These are phyloP conservation scores for Solanum sitiens DNA, from an alignment of 257 asterid species.

Conservation along the genomic window DNA sequence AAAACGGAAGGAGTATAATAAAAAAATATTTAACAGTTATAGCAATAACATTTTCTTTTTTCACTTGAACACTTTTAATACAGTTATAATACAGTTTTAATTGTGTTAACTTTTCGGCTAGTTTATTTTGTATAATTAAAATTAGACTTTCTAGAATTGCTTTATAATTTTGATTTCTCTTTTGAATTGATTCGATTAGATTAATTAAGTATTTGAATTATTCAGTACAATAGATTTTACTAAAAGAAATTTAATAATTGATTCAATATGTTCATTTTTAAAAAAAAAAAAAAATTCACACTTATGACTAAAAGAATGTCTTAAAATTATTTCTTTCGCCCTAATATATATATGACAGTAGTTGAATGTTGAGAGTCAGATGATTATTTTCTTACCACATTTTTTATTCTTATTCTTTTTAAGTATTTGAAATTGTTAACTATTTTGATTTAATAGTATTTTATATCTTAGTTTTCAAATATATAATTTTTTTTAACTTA, in stretches of 20 bases:
- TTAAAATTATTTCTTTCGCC: neutral
- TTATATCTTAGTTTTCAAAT: rapidly evolving
- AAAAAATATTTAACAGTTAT: too few relatives aligned
- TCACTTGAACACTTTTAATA: neutral
- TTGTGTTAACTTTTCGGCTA: neutral
- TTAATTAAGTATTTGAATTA: neutral
- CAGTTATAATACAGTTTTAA: too few relatives aligned
- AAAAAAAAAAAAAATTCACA: too few relatives aligned
- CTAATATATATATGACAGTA: neutral
- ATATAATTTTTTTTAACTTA: neutral
- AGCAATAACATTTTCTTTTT: too few relatives aligned
- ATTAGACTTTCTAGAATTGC: neutral
- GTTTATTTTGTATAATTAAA: neutral
- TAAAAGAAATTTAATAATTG: neutral
- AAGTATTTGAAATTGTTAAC: neutral
- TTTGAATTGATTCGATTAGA: neutral
- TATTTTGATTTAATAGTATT: neutral
- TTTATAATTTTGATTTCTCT: neutral
- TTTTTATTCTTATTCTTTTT: rapidly evolving
- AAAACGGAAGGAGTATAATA: too few relatives aligned
- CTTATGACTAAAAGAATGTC: neutral
- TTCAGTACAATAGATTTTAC: neutral
- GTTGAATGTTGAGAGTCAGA: neutral
- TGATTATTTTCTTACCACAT: neutral
- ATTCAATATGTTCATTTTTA: neutral